Conservation (phyloP, 768 basidiomycete species). For the Solioccasus polychromus region DNA sequence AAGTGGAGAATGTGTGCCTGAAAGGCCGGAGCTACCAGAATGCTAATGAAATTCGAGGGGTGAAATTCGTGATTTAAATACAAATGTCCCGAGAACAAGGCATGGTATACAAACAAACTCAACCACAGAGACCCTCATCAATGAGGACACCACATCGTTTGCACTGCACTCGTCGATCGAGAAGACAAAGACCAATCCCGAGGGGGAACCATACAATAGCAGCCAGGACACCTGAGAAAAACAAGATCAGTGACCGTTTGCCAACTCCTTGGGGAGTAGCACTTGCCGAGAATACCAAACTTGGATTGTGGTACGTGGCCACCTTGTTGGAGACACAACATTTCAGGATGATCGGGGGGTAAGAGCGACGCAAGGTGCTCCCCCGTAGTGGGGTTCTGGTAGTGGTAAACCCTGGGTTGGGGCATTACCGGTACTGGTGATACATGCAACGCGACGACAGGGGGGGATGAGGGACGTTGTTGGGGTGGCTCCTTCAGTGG, state of each 20-base stretch:
- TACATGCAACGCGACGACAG: constrained; percentile 21
- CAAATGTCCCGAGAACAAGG: background rate
- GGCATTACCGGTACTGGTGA: constrained; percentile 33
- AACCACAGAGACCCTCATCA: constrained; percentile 37
- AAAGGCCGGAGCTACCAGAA: too few relatives aligned
- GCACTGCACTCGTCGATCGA: constrained; percentile 72
- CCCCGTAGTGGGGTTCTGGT: constrained; percentile 59
- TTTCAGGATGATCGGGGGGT: constrained; percentile 78
- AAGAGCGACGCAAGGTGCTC: constrained; percentile 59
- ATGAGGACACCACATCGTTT: constrained; percentile 42
- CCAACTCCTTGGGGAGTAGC: background rate
- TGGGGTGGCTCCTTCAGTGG: constrained; percentile 9
- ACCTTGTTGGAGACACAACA: constrained; percentile 80
- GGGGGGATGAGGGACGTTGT: constrained; percentile 6
- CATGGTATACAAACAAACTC: constrained; percentile 3
- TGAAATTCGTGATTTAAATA: too few relatives aligned
- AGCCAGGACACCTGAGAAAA: constrained; percentile 68
- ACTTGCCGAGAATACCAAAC: constrained; percentile 69
- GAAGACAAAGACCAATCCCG: constrained; percentile 72
- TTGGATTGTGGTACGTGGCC: constrained; percentile 59
- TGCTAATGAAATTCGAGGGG: too few relatives aligned
- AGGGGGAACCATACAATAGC: constrained; percentile 87
- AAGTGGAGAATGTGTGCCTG: too few relatives aligned
- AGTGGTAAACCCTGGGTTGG: constrained; percentile 61
- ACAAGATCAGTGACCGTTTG: background rate